Base-by-base conservation (phyloP, 2,329 filamentous ascomycete species). In the Hymenotorrendiella dingleyae region DNA sequence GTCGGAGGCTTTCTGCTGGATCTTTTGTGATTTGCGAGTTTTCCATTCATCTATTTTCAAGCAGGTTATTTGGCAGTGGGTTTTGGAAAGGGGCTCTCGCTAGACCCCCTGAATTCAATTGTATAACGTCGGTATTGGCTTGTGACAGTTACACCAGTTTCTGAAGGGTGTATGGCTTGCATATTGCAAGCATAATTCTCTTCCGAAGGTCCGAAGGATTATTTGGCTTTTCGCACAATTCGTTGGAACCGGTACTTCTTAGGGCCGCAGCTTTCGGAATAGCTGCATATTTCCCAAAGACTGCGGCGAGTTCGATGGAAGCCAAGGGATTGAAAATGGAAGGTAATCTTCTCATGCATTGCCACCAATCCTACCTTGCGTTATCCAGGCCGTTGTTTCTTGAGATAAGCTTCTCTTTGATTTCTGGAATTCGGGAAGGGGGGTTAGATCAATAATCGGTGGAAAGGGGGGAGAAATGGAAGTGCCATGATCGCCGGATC, bases 141-240 rank as follows among this genome's bases (percentile, higher is more conserved):
- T 28, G 22, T 16, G 23, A 14, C n/a, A n/a, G 30, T 21, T 19
- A 21, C 30, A 34, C 12, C 19, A 28, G 24, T 17, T 39, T 23
- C 14, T 17, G 14, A 16, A 27, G 12, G 17, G 14, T 11, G n/a
- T n/a, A n/a, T 12, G 17, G 17, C 27, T 39, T 30, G 36, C 24
- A 30, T 30, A 26, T 20, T 8, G 27, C 22, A 37, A 37, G 23
- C 35, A 26, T 27, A 23, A 30, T 29, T 8, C 22, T 17, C 24
- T 19, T 39, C 36, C 36, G n/a, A n/a, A n/a, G n/a, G n/a, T n/a
- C n/a, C 30, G n/a, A 7, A 39, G 36, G 36, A 39, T 39, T 17
- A 39, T 29, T 39, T 26, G 36, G 30, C n/a, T 22, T 19, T 19
- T 29, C 26, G 24, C 27, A 39, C 36, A 20, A 10, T 28, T 39